Evolutionary conservation across 495 filamentous ascomycete genomes (phyloP), one percentile per base, ranked within the genome.

Genomic region (Neurospora sp.): DNA sequence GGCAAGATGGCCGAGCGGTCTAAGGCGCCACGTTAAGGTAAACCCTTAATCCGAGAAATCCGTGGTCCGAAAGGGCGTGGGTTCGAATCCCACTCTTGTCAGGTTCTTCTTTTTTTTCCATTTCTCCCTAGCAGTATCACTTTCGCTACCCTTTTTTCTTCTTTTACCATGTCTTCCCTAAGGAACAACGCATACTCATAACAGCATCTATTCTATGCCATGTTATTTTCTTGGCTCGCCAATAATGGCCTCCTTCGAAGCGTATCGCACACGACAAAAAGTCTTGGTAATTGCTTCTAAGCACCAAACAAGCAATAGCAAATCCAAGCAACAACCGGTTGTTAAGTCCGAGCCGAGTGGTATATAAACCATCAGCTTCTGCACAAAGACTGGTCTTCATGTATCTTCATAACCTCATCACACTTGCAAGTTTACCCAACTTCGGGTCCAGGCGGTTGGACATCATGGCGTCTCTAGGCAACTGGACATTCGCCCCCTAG

Each of bases 401-500:
- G 1, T 48, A 9, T 12, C 44, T 22, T 22, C 10, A 22, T 22
- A 22, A 48, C 7, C 44, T 22, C 10, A 48, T 53, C 46, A 53
- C 1, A 22, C 10, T 22, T 3, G 10, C 18, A 53, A 27, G 10
- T 22, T 12, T 0, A 22, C 46, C 0, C 10, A 53, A 8, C 42
- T 46, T 53, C 46, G 5, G 5, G 20, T 6, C 12, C 10, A 11
- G 3, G 46, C 10, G 46, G 46, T 12, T 53, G 46, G 8, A 53
- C 46, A 53, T 53, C 20, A 75, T 75, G 74, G 14, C 71, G 4
- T 68, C 71, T 4, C 31, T 73, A 14, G 35, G 53, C 31, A 71
- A 72, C 41, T 77, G 74, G 74, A 71, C 72, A 4, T 77, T 78
- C 35, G 70, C 42, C 14, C 74, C 76, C 41, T 72, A 1, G 35